Evolutionary conservation across 768 basidiomycete genomes (phyloP), one percentile per base, ranked within the genome.

Genomic region (Boletus rex-veris): DNA sequence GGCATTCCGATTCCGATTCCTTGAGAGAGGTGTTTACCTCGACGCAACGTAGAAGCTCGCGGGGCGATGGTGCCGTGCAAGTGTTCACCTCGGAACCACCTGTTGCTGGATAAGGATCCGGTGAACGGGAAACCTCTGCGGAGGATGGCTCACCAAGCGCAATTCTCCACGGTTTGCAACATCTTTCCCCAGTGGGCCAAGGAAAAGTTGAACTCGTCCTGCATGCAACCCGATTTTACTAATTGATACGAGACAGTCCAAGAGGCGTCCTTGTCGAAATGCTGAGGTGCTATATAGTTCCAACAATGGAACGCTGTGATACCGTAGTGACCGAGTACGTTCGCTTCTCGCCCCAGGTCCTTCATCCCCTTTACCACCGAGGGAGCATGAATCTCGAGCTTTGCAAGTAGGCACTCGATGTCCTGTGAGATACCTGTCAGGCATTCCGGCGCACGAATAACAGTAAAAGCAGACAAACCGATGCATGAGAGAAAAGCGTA

Each of bases 31-130:
- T 6, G 6, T 24, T 44, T 0, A 8, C 50, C 58, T 0, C 2
- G 1, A 6, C 4, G 2, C 36, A 50, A 24, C 0, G 58, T 59
- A 1, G 58, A 59, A 4, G 48, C 30, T 0, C 49, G 31, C 4
- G 45, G 58, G 5, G 58, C 50, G 1, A 56, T 40, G 0, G 50
- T 53, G 0, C 58, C 58, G 19, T 59, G 58, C 19, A 56, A 2
- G 12, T 59, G 31, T 1, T 56, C 51, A 5, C 58, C 58, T 41
- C n/a, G 16, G 26, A 59, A 59, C 55, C 58, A 59, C 55, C 58
- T 42, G 14, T 38, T 31, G 45, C 24, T 24, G 24, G 5, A 24
- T 24, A 24, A 24, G 24, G 24, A 24, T 24, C 24, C 5, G 24
- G 1, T 24, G 24, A 24, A 24, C 5, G 24, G 24, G 24, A 24